A percentile compares a stretch with the other conserved stretches of the same genome.
These are phyloP conservation scores for Artomyces pyxidatus DNA, from an alignment of 768 basidiomycete species.

Conservation along the genomic window DNA sequence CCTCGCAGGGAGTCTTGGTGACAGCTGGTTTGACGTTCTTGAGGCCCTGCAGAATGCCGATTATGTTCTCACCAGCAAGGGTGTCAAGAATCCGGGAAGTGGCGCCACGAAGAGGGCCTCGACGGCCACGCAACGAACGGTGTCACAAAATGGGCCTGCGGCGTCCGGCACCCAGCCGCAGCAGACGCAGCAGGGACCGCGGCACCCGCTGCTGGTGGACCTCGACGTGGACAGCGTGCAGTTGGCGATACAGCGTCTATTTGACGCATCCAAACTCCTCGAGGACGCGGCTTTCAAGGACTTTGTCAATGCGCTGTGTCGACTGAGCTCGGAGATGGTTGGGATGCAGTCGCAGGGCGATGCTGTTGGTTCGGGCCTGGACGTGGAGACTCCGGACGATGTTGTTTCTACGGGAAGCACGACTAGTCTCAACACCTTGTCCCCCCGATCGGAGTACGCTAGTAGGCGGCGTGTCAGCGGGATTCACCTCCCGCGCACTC, in stretches of 20 bases:
- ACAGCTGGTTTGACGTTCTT: constrained; percentile 87
- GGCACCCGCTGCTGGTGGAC: constrained; percentile 57
- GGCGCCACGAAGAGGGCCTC: constrained; percentile 14
- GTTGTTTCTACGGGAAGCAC: constrained; percentile 32
- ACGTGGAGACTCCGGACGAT: constrained; percentile 23
- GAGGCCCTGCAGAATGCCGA: constrained; percentile 94
- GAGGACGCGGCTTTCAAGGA: constrained; percentile 76
- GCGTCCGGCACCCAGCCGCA: neutral
- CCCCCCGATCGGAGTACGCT: constrained; percentile 40
- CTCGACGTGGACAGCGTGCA: constrained; percentile 71
- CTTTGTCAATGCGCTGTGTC: constrained; percentile 74
- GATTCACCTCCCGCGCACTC: constrained; percentile 71
- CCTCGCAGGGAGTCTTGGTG: constrained; percentile 78
- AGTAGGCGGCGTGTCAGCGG: constrained; percentile 67
- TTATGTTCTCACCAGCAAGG: constrained; percentile 72
- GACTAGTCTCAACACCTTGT: constrained; percentile 28
- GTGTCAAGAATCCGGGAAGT: constrained; percentile 15
- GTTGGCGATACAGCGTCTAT: constrained; percentile 68
- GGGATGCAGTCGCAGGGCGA: constrained; percentile 62
- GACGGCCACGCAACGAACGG: constrained; percentile 6
- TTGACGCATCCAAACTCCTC: constrained; percentile 78
- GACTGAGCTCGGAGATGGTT: constrained; percentile 87
- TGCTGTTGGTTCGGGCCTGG: neutral
- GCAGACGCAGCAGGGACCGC: constrained; percentile 4
- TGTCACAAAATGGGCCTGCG: neutral